These are phyloP conservation scores for Dioscorea dumetorum DNA, from an alignment of 106 monocot species.

Conservation along the genomic window DNA sequence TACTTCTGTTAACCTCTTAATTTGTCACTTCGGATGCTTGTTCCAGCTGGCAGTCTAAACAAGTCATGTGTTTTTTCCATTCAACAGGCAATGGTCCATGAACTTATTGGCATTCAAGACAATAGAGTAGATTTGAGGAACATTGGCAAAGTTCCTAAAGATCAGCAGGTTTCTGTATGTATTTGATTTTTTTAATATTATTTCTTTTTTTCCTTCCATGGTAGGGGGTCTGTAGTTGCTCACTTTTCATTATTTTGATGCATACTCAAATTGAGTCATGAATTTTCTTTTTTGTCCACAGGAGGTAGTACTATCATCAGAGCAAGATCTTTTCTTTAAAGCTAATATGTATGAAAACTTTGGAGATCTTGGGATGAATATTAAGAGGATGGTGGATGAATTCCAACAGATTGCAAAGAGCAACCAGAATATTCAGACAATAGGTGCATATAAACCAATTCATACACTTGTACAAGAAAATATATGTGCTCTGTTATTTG, in stretches of 20 bases:
- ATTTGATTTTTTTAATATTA: not conserved
- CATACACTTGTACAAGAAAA: too few species aligned
- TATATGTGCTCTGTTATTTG: not conserved
- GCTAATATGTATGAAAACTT: slow-evolving; percentile 96
- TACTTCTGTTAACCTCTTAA: slow-evolving; percentile 8
- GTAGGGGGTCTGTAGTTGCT: too few species aligned
- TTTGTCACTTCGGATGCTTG: not conserved
- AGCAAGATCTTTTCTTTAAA: slow-evolving; percentile 95
- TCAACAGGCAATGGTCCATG: slow-evolving; percentile 96
- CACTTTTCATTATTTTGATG: too few species aligned
- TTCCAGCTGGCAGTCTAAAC: not conserved
- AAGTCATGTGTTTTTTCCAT: not conserved
- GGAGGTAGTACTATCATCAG: slow-evolving; percentile 96
- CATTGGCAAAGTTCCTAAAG: slow-evolving; percentile 67
- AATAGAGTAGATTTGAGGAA: slow-evolving; percentile 88
- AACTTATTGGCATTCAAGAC: slow-evolving; percentile 83
- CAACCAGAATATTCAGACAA: slow-evolving; percentile 95
- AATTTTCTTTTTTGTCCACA: slow-evolving; percentile 20
- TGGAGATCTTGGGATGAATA: slow-evolving; percentile 99
- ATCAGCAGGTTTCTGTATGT: slow-evolving; percentile 69
- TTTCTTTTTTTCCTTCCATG: too few species aligned
- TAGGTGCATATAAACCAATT: slow-evolving; percentile 36
- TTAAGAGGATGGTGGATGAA: slow-evolving; percentile 97
- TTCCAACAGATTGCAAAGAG: slow-evolving; percentile 96
- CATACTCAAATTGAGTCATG: not conserved